Conservation (phyloP, 805 yeast genomes). For the Cyberlindnera sargentensis region DNA sequence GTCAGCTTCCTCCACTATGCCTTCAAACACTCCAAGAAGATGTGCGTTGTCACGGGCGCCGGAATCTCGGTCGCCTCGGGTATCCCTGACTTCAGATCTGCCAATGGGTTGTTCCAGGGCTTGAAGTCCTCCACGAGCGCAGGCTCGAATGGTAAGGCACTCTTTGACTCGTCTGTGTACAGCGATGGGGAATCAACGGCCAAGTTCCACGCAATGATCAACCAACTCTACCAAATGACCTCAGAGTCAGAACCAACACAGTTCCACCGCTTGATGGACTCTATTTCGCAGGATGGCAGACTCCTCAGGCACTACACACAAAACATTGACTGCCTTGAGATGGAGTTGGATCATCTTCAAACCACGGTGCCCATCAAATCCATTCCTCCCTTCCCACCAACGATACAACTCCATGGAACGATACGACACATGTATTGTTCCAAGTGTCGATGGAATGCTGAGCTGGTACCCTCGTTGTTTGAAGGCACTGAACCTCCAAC, state of each 20-base stretch:
- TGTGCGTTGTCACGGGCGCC: slow-evolving; percentile 77
- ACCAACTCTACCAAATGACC: slow-evolving; percentile 50
- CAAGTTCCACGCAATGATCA: slow-evolving; percentile 70
- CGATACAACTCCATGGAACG: slow-evolving; percentile 83
- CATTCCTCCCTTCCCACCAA: slow-evolving; percentile 41
- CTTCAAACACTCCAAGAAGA: slow-evolving; percentile 45
- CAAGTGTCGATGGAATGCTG: slow-evolving; percentile 57
- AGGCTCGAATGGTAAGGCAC: slow-evolving; percentile 48
- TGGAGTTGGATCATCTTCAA: slow-evolving; percentile 40
- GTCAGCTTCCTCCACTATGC: slow-evolving; percentile 46
- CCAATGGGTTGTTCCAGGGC: slow-evolving; percentile 66
- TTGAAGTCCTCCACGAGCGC: slow-evolving; percentile 33
- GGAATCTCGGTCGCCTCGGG: slow-evolving; percentile 90
- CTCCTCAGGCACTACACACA: slow-evolving; percentile 76
- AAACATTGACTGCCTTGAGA: slow-evolving; percentile 78
- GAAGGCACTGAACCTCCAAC: slow-evolving; percentile 37
- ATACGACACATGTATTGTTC: slow-evolving; percentile 67
- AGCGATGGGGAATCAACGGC: slow-evolving; percentile 51
- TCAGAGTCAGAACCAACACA: slow-evolving; percentile 57
- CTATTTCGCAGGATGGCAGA: slow-evolving; percentile 54
- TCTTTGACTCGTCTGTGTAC: slow-evolving; percentile 77
- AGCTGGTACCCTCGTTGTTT: slow-evolving; percentile 48
- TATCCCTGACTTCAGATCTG: slow-evolving; percentile 81
- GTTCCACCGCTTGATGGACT: slow-evolving; percentile 61
- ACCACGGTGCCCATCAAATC: slow-evolving; percentile 43